Conservation (phyloP, 106 monocot genomes). For the Agapanthus africanus region DNA sequence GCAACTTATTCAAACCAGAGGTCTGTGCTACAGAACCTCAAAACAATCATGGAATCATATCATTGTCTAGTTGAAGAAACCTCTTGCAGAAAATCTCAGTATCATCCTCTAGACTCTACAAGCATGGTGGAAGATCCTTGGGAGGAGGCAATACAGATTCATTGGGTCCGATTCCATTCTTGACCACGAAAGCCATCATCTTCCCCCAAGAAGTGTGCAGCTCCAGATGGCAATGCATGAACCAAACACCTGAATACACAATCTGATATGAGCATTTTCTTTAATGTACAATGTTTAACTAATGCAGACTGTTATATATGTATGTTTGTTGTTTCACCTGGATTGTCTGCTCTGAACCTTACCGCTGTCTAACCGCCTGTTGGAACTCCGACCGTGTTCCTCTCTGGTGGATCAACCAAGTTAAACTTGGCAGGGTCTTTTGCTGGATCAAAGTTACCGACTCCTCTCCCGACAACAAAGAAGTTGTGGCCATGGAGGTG, state of each 20-base stretch:
- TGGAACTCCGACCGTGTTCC: no score
- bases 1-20: no score
- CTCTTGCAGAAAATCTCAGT: no score
- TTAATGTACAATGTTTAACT: conserved; percentile 8
- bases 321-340: conserved; percentile 20
- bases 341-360: no score
- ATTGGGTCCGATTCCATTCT: conserved; percentile 37
- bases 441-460: conserved; percentile 19
- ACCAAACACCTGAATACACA: conserved; percentile 62
- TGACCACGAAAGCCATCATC: conserved; percentile 51
- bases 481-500: no score
- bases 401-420: conserved; percentile 46
- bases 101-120: no score
- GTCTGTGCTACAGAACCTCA: no score
- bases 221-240: no score
- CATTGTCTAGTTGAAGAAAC: no score
- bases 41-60: no score
- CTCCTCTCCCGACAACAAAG: no score
- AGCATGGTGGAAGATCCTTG: conserved; percentile 39
- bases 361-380: conserved; percentile 51
- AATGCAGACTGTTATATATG: neutral
- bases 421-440: conserved; percentile 38
- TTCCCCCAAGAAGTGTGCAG: conserved; percentile 47
- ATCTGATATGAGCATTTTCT: conserved; percentile 6
- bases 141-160: conserved; percentile 50